Evolutionary conservation across 2,329 filamentous ascomycete species (phyloP).

Genomic region (Sarocladium oryzae): DNA sequence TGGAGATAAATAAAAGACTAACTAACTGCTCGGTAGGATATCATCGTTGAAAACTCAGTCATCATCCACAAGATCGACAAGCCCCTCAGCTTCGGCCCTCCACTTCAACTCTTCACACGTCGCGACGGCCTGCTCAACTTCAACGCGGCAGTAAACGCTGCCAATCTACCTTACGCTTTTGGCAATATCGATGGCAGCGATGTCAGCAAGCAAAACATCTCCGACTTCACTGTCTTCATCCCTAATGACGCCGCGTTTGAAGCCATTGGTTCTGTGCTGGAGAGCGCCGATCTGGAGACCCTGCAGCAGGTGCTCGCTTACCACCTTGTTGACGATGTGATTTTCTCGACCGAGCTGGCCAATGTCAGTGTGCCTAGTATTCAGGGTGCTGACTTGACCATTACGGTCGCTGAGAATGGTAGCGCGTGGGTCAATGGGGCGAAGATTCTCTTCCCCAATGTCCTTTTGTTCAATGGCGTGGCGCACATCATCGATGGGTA

Average conservation of each 20-base stretch:
- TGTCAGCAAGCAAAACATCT: slow-evolving; percentile 19
- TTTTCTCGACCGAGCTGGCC: slow-evolving; percentile 22
- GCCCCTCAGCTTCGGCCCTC: slow-evolving; percentile 21
- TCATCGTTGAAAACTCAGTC: slow-evolving; percentile 21
- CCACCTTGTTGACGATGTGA: slow-evolving; percentile 24
- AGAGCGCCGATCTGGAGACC: slow-evolving; percentile 16
- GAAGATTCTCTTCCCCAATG: slow-evolving; percentile 23
- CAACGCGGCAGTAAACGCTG: slow-evolving; percentile 22
- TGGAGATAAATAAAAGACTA: no score
- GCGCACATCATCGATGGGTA: slow-evolving; percentile 26
- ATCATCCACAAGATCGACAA: slow-evolving; percentile 25
- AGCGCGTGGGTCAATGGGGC: slow-evolving; percentile 24
- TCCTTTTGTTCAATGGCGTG: slow-evolving; percentile 25
- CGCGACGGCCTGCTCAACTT: slow-evolving; percentile 21
- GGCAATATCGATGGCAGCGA: slow-evolving; percentile 17
- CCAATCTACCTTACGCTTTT: slow-evolving; percentile 19
- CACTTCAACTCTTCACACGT: slow-evolving; percentile 23
- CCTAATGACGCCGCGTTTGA: slow-evolving; percentile 22
- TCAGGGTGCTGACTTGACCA: slow-evolving; percentile 18
- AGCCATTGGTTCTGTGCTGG: slow-evolving; percentile 20
- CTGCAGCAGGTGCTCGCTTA: slow-evolving; percentile 22
- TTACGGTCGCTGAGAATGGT: slow-evolving; percentile 24
- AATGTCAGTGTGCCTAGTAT: slow-evolving; percentile 21
- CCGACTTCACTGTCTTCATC: slow-evolving; percentile 24
- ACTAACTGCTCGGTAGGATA: slow-evolving; percentile 22